A percentile compares a stretch with the other conserved stretches of the same genome.
phyloP scores from a whole-genome alignment of 1,284 basidiomycete genomes.

The Cutaneotrichosporon arboriforme region DNA sequence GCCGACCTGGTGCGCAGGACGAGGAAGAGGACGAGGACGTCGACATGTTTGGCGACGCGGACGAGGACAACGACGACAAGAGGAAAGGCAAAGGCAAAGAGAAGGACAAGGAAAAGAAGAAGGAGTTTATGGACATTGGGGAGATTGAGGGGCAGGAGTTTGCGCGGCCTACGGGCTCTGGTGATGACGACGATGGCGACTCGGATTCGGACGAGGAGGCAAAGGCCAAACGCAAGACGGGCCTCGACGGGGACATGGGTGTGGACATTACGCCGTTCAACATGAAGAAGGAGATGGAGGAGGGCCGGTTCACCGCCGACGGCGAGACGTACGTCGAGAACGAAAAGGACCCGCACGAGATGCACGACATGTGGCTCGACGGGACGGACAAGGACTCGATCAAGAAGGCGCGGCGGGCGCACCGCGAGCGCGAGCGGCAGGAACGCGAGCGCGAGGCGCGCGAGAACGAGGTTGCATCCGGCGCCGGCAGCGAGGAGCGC shows the following conservation, averaged over 20 bases:
- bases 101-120: constrained; percentile 49
- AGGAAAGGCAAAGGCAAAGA: constrained; percentile 21
- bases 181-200: constrained; percentile 66
- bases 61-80: constrained; percentile 9
- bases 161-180: constrained; percentile 44
- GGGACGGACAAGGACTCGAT: constrained; percentile 81
- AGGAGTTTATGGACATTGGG: constrained; percentile 73
- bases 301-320: constrained; percentile 92
- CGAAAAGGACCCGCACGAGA: constrained; percentile 74
- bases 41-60: constrained; percentile 68
- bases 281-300: constrained; percentile 97
- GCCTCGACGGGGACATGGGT: constrained; percentile 66
- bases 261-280: constrained; percentile 92
- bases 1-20: constrained; percentile 50
- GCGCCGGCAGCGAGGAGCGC: constrained; percentile 49
- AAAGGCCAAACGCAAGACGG: constrained; percentile 9
- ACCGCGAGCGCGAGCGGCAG: constrained; percentile 59
- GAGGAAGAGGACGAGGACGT: constrained; percentile 56
- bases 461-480: constrained; percentile 54
- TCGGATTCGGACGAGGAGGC: constrained; percentile 22
- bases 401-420: constrained; percentile 71
- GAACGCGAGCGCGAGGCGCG: constrained; percentile 64
- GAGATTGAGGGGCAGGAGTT: constrained; percentile 97
- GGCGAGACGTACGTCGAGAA: constrained; percentile 75
- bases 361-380: constrained; percentile 94